These are phyloP conservation scores for Monosporascus sp. DNA, from an alignment of 2,329 filamentous ascomycete genomes.

Conservation along the genomic window DNA sequence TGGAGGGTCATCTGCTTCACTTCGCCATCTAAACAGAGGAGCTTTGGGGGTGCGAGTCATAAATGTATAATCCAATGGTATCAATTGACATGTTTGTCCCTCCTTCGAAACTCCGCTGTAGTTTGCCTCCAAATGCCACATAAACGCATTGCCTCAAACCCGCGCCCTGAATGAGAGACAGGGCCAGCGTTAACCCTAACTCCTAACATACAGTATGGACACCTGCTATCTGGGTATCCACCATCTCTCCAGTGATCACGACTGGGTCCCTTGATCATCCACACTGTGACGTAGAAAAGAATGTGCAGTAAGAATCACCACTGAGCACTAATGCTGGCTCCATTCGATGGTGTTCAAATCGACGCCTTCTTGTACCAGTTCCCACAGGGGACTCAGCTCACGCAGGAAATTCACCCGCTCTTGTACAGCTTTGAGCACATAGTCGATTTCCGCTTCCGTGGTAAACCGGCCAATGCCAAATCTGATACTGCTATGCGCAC, in stretches of 20 bases:
- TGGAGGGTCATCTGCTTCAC: neutral
- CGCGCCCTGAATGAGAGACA: neutral
- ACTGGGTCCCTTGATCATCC: too few relatives aligned
- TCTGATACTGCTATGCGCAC: conserved; percentile 93
- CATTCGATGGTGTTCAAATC: conserved; percentile 96
- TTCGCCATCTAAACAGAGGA: neutral
- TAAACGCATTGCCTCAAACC: neutral
- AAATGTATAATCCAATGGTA: neutral
- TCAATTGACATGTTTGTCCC: neutral
- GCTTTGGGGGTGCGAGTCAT: neutral
- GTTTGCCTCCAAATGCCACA: neutral
- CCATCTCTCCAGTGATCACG: too few relatives aligned
- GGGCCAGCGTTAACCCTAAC: neutral
- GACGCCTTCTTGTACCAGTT: conserved; percentile 93
- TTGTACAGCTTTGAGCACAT: conserved; percentile 88
- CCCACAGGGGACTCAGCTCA: conserved; percentile 94
- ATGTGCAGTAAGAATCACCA: too few relatives aligned
- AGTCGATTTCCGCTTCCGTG: conserved; percentile 91
- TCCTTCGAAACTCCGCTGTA: neutral
- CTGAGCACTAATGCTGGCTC: conserved; percentile 74
- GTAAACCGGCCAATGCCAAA: conserved; percentile 98
- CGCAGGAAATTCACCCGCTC: conserved; percentile 89
- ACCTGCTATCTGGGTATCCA: neutral
- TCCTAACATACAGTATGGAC: neutral
- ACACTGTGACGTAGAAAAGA: neutral